Evolutionary conservation across 805 yeast species (phyloP).

Genomic region (Zygosaccharomyces siamensis): DNA sequence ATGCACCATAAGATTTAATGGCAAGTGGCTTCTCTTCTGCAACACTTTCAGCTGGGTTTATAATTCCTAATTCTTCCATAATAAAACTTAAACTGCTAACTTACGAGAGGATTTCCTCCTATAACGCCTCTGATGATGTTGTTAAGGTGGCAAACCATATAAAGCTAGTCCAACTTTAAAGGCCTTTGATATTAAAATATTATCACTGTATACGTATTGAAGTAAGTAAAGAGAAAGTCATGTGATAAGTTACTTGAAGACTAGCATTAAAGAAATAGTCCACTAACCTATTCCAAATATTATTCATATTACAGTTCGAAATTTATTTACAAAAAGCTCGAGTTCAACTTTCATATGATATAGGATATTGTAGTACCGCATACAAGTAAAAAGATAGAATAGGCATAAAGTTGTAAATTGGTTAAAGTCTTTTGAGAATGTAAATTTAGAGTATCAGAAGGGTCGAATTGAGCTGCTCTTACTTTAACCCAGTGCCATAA

Average conservation of each 20-base stretch:
- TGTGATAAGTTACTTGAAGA: neutral
- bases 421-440: constrained; percentile 16
- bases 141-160: constrained; percentile 3
- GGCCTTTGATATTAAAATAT: neutral
- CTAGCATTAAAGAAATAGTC: neutral
- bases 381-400: constrained; percentile 12
- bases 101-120: neutral
- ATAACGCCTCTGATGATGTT: neutral
- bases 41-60: constrained; percentile 31
- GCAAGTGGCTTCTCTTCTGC: constrained; percentile 34
- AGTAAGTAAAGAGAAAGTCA: neutral
- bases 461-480: constrained; percentile 2
- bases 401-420: constrained; percentile 15
- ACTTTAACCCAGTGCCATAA: constrained; percentile 7
- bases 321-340: constrained; percentile 1
- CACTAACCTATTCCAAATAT: neutral
- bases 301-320: neutral
- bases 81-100: neutral
- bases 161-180: neutral
- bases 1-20: constrained; percentile 31
- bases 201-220: neutral
- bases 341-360: neutral
- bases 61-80: constrained; percentile 64
- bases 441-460: constrained; percentile 3
- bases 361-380: constrained; percentile 4